Evolutionary conservation across 768 basidiomycete species (phyloP), one percentile per base, ranked within the genome.

Genomic region (Boletus pseudopeckii): DNA sequence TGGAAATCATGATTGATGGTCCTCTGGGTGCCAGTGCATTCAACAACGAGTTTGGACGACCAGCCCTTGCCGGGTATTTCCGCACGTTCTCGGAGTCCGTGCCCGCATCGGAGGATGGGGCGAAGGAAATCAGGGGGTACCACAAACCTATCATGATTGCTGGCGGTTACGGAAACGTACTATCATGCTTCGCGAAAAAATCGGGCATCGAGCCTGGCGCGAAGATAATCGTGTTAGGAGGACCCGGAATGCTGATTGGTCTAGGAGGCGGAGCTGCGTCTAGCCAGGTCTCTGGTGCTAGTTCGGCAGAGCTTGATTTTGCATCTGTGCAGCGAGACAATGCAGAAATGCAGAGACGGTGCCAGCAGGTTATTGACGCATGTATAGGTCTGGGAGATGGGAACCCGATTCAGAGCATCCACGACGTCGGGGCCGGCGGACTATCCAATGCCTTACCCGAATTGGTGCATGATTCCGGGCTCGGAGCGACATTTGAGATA

Each of bases 91-190:
- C 86, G 11, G 91, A 97, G 71, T 79, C 81, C 42, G 78, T 93
- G 1, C 79, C 85, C 20, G 67, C 82, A 30, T 72, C 76, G 9
- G 67, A 71, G 34, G 81, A 81, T 37, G 78, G 77, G 5, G 56
- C 66, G 48, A 58, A 70, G 61, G 89, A 92, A 68, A 74, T 93
- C n/a, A 75, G 95, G 50, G 97, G 97, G 0, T 99, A 98, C 71
- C 97, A 98, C 75, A 99, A 99, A 70, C 97, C 97, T 14, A 97
- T 99, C 76, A 99, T 99, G 97, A 89, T 99, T 59, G 96, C 97
- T 8, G 97, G 97, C 18, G 97, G 97, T 24, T 84, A 94, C 58
- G 97, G 97, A 5, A 98, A 90, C 64, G 95, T 98, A 38, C 85
- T 92, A 15, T 86, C 88, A 5, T 74, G 80, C 57, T 95, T 90